phyloP scores from a whole-genome alignment of 2,329 filamentous ascomycete genomes.

The Mariannaea sp. region DNA sequence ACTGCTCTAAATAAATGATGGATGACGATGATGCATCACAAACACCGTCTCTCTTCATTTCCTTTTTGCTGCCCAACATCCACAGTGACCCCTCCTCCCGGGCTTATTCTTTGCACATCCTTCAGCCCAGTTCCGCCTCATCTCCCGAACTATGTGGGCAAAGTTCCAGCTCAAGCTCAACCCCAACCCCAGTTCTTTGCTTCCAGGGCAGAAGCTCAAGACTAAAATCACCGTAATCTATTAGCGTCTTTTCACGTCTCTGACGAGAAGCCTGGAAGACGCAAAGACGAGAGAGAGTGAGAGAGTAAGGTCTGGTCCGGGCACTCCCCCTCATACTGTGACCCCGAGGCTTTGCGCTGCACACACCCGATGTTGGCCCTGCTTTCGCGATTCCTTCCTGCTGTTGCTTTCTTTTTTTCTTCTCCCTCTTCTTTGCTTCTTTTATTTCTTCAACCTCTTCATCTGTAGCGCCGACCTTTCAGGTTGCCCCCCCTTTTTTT shows the following conservation, averaged over 20 bases:
- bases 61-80: slow-evolving; percentile 11
- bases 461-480: slow-evolving; percentile 8
- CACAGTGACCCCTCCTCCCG: background rate
- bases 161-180: background rate
- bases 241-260: background rate
- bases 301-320: slow-evolving; percentile 2
- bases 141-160: slow-evolving; percentile 17
- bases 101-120: background rate
- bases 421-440: slow-evolving; percentile 14
- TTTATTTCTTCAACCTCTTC: slow-evolving; percentile 1
- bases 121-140: background rate
- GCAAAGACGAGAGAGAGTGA: background rate
- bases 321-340: slow-evolving; percentile 6
- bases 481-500: slow-evolving; percentile 7
- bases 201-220: background rate
- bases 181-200: background rate
- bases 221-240: background rate
- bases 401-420: slow-evolving; percentile 19
- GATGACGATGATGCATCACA: slow-evolving; percentile 1
- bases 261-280: slow-evolving; percentile 1
- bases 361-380: slow-evolving; percentile 19
- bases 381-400: slow-evolving; percentile 11
- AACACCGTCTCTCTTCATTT: slow-evolving; percentile 2
- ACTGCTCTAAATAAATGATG: background rate
- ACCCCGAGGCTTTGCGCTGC: slow-evolving; percentile 18